Conservation (phyloP, 495 filamentous ascomycete species). For the Terfezia boudieri region DNA sequence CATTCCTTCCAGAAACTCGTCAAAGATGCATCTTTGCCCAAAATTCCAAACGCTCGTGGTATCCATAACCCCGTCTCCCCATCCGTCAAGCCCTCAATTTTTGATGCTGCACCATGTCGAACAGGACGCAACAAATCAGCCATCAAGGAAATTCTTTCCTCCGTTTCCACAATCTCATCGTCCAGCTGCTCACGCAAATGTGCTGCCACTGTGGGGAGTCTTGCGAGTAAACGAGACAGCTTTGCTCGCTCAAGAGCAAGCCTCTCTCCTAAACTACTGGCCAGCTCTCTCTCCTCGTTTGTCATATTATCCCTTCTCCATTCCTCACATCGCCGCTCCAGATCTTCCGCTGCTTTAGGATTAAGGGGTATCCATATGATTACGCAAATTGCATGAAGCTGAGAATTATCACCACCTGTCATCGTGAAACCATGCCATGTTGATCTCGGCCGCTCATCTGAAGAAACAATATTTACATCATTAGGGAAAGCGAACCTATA, state of each 20-base stretch:
- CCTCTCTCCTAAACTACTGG: conserved; percentile 74
- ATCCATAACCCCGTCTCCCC: conserved; percentile 96
- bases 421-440: conserved; percentile 99
- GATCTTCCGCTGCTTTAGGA: conserved; percentile 53
- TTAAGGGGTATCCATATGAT: conserved; percentile 85
- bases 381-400: conserved; percentile 75
- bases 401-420: conserved; percentile 79
- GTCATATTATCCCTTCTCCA: conserved; percentile 94
- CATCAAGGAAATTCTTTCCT: conserved; percentile 95
- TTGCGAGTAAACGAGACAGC: conserved; percentile 63
- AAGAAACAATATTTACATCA: conserved; percentile 87
- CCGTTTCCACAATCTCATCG: conserved; percentile 82
- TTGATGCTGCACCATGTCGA: conserved; percentile 79
- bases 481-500: conserved; percentile 32
- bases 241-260: conserved; percentile 78
- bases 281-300: conserved; percentile 80
- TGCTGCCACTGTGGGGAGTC: conserved; percentile 54
- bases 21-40: conserved; percentile 64
- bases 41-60: conserved; percentile 76
- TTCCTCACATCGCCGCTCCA: conserved; percentile 78
- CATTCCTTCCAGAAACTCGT: conserved; percentile 98
- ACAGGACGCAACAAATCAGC: conserved; percentile 83
- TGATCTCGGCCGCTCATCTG: conserved; percentile 74
- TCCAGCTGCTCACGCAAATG: conserved; percentile 67
- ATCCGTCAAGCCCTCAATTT: conserved; percentile 90